These are phyloP conservation scores for Cladophialophora immunda DNA, from an alignment of 2,329 filamentous ascomycete species.

Conservation along the genomic window DNA sequence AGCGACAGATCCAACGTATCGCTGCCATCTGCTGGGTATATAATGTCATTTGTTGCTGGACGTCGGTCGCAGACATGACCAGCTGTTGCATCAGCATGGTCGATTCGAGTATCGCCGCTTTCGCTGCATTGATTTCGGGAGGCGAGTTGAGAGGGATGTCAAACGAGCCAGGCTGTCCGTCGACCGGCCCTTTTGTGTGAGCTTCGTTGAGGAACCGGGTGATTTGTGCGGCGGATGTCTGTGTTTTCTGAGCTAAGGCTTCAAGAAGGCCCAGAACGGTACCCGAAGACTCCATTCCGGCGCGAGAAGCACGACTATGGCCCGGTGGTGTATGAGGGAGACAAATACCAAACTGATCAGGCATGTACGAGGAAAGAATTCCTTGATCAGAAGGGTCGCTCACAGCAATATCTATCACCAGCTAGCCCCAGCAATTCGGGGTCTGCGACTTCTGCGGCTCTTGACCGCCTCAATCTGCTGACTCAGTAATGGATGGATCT, in stretches of 20 bases:
- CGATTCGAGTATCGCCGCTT: slow-evolving; percentile 5
- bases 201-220: background rate
- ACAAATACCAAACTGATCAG: no score
- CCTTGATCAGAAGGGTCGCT: no score
- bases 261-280: background rate
- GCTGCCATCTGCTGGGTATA: slow-evolving; percentile 15
- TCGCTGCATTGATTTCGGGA: background rate
- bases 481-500: no score
- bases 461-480: no score
- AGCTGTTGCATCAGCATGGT: slow-evolving; percentile 19
- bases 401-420: no score
- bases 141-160: background rate
- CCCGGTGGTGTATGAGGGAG: no score
- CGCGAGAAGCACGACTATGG: no score
- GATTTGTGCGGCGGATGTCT: background rate
- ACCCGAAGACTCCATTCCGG: background rate
- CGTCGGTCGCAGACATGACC: slow-evolving; percentile 16
- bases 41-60: slow-evolving; percentile 18
- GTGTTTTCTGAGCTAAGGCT: background rate
- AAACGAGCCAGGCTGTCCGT: background rate
- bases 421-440: no score
- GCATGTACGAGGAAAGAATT: no score
- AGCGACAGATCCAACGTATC: slow-evolving; percentile 12
- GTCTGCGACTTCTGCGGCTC: no score
- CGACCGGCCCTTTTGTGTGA: background rate